These are phyloP conservation scores for Ogataea pilisensis DNA, from an alignment of 805 yeast species.

Conservation along the genomic window DNA sequence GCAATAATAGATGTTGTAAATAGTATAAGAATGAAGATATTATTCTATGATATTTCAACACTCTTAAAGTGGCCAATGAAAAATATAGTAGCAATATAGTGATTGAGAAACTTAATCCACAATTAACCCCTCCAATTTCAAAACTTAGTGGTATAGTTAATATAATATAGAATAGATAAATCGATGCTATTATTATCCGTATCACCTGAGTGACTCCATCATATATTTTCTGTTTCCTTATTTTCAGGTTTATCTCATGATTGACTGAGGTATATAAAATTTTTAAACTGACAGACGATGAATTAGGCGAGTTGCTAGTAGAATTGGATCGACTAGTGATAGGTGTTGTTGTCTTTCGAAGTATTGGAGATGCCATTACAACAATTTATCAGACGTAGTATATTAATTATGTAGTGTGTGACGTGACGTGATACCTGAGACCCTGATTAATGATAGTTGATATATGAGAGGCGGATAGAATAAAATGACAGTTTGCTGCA, in stretches of 20 bases:
- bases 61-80: constrained; percentile 65
- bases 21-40: constrained; percentile 56
- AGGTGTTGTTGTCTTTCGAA: constrained; percentile 3
- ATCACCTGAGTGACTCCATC: constrained; percentile 21
- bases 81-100: constrained; percentile 71
- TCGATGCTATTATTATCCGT: constrained; percentile 43
- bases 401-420: too few species aligned
- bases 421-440: too few species aligned
- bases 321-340: constrained; percentile 11
- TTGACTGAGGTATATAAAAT: constrained; percentile 1
- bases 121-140: constrained; percentile 85
- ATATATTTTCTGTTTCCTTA: constrained; percentile 8
- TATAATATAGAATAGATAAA: constrained; percentile 65
- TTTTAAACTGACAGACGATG: constrained; percentile 3
- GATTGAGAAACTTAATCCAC: constrained; percentile 82
- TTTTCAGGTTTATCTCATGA: not conserved
- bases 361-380: not conserved
- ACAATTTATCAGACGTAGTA: too few species aligned
- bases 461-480: too few species aligned
- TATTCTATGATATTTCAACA: constrained; percentile 45
- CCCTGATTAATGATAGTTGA: too few species aligned
- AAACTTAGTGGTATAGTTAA: constrained; percentile 89
- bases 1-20: constrained; percentile 77
- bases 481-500: too few species aligned
- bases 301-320: constrained; percentile 1